These are phyloP conservation scores for Chrysanthemum makinoi DNA, from an alignment of 129 eudicot species.

Conservation along the genomic window DNA sequence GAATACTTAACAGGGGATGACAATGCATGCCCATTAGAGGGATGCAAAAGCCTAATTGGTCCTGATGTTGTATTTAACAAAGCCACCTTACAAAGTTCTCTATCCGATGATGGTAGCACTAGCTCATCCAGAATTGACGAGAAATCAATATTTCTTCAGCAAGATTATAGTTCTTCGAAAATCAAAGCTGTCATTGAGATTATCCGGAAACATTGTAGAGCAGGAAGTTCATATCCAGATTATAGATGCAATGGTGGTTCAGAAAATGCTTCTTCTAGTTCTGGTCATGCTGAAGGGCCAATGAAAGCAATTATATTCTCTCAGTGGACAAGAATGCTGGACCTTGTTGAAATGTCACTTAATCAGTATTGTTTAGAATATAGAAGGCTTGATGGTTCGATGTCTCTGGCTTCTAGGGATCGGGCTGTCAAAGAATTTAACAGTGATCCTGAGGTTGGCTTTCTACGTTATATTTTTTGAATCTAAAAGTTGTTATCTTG, in stretches of 20 bases:
- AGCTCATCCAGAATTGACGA: conserved; percentile 37
- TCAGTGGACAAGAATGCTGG: conserved; percentile 94
- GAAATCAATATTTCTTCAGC: conserved; percentile 46
- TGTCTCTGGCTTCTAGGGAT: conserved; percentile 77
- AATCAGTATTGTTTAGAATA: conserved; percentile 41
- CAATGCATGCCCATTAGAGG: conserved; percentile 63
- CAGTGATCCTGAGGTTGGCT: conserved; percentile 66
- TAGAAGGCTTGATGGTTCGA: conserved; percentile 92
- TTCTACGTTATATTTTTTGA: conserved; percentile 1
- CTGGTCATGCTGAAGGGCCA: conserved; percentile 37
- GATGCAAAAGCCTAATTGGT: conserved; percentile 71
- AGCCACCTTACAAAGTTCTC: conserved; percentile 61
- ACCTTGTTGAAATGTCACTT: conserved; percentile 68
- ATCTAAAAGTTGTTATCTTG: conserved; percentile 2
- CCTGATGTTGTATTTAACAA: conserved; percentile 64
- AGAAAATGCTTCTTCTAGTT: conserved; percentile 20
- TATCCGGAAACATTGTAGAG: conserved; percentile 46
- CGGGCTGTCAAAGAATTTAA: conserved; percentile 82
- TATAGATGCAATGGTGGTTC: conserved; percentile 24
- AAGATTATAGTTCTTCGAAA: conserved; percentile 71
- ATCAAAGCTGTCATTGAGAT: conserved; percentile 66
- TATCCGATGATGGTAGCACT: conserved; percentile 41
- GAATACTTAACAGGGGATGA: conserved; percentile 81
- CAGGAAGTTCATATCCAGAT: conserved; percentile 31
- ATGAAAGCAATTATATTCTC: conserved; percentile 84